Percentiles rank a stretch among this genome's conserved stretches.
These are phyloP conservation scores for Malania oleifera DNA, from an alignment of 164 flowering plant genomes.

Conservation along the genomic window DNA sequence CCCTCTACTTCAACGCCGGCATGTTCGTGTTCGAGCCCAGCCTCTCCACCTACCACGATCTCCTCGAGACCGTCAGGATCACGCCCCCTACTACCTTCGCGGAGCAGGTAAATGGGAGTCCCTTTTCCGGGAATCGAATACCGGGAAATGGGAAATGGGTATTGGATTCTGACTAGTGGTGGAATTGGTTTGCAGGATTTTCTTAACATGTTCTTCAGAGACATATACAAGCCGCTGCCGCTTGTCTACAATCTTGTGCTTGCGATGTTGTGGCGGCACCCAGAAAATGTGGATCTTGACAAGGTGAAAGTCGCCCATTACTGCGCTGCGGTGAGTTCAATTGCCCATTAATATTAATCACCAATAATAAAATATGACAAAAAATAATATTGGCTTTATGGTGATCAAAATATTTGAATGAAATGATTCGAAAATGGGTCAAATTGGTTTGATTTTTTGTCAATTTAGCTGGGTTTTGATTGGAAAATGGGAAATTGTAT, in stretches of 20 bases:
- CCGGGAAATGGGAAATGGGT: no score
- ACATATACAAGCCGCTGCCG: constrained; percentile 44
- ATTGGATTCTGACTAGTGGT: no score
- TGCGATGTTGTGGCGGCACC: constrained; percentile 48
- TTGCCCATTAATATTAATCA: no score
- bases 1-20: constrained; percentile 41
- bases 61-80: constrained; percentile 21
- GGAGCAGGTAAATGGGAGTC: constrained; percentile 22
- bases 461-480: background rate
- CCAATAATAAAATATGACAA: no score
- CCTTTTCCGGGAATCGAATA: no score
- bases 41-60: constrained; percentile 22
- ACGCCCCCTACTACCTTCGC: constrained; percentile 32
- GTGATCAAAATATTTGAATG: no score
- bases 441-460: no score
- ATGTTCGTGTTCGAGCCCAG: constrained; percentile 39
- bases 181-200: constrained; percentile 28
- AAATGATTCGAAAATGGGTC: no score
- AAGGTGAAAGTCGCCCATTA: constrained; percentile 42
- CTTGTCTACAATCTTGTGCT: constrained; percentile 36
- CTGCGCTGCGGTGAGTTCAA: constrained; percentile 41
- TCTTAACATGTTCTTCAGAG: constrained; percentile 39
- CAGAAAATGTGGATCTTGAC: constrained; percentile 34
- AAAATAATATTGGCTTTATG: no score
- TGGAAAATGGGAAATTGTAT: no score